Conservation (phyloP, 1,284 basidiomycete species). For the Prillingera fragicola region DNA sequence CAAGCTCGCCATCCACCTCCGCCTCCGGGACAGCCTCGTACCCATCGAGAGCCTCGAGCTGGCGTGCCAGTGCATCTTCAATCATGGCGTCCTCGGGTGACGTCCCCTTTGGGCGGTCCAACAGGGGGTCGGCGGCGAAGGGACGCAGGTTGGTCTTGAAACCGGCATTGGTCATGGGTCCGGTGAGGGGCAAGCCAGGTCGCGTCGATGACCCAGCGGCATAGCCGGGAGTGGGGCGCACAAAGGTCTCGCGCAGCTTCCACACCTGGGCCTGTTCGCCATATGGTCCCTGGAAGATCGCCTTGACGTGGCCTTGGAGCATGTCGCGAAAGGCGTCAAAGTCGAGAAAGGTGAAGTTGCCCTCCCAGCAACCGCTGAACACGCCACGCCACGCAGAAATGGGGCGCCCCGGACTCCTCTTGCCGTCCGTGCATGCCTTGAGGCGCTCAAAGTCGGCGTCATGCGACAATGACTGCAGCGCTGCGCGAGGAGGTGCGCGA, state of each 20-base stretch:
- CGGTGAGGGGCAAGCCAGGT: slow-evolving; percentile 28
- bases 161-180: slow-evolving; percentile 43
- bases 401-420: slow-evolving; percentile 42
- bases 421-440: slow-evolving; percentile 47
- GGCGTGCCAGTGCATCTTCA: slow-evolving; percentile 33
- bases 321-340: slow-evolving; percentile 53
- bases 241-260: slow-evolving; percentile 52
- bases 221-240: slow-evolving; percentile 25
- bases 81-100: slow-evolving; percentile 38
- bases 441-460: slow-evolving; percentile 40
- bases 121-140: slow-evolving; percentile 12
- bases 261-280: slow-evolving; percentile 56
- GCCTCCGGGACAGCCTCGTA: slow-evolving; percentile 36
- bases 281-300: slow-evolving; percentile 52
- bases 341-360: slow-evolving; percentile 54
- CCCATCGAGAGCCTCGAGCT: slow-evolving; percentile 39
- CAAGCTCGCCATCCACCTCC: slow-evolving; percentile 30
- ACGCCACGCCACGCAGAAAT: slow-evolving; percentile 46
- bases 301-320: slow-evolving; percentile 35
- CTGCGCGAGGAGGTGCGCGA: slow-evolving; percentile 23
- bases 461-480: slow-evolving; percentile 11
- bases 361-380: slow-evolving; percentile 54
- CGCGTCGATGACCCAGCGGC: too few relatives aligned
- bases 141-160: slow-evolving; percentile 34
- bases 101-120: slow-evolving; percentile 1